phyloP scores from a whole-genome alignment of 1,284 basidiomycete genomes.

The Cystobasidium pallidum region DNA sequence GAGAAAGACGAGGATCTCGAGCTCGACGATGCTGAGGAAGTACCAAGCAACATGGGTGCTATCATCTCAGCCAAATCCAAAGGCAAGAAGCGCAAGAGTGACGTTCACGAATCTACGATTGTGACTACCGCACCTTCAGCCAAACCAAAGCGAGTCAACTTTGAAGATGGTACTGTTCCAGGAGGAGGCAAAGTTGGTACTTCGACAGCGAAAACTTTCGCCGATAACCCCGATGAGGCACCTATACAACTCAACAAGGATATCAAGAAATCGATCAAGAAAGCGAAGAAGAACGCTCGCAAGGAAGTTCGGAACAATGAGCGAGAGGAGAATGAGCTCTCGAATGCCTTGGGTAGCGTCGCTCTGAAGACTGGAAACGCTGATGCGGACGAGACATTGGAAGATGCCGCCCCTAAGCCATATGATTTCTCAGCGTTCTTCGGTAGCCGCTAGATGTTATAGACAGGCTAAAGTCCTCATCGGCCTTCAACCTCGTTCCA shows the following conservation, averaged over 20 bases:
- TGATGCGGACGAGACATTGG: conserved; percentile 11
- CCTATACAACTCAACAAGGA: conserved; percentile 52
- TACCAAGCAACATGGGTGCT: conserved; percentile 10
- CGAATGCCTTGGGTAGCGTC: conserved; percentile 14
- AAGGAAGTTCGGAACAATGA: conserved; percentile 31
- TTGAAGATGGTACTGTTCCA: conserved; percentile 42
- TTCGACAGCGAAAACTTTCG: conserved; percentile 44
- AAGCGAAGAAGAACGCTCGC: conserved; percentile 51
- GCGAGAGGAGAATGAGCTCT: conserved; percentile 29
- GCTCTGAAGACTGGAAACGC: conserved; percentile 19
- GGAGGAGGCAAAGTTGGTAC: conserved; percentile 31
- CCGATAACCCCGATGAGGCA: conserved; percentile 47
- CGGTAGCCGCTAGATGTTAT: conserved; percentile 33
- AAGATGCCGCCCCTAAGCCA: conserved; percentile 34
- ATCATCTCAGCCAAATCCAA: conserved; percentile 32
- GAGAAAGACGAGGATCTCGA: conserved; percentile 48
- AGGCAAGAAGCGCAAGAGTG: conserved; percentile 43
- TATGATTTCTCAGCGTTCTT: conserved; percentile 50
- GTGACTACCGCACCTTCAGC: conserved; percentile 53
- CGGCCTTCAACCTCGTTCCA: too few species aligned
- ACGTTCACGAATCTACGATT: conserved; percentile 45
- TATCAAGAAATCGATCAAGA: conserved; percentile 52
- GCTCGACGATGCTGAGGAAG: conserved; percentile 45
- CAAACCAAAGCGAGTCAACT: conserved; percentile 46
- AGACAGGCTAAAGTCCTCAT: too few species aligned